Conservation (phyloP, 352 stramenopile genomes). For the Phytopythium sindhum region DNA sequence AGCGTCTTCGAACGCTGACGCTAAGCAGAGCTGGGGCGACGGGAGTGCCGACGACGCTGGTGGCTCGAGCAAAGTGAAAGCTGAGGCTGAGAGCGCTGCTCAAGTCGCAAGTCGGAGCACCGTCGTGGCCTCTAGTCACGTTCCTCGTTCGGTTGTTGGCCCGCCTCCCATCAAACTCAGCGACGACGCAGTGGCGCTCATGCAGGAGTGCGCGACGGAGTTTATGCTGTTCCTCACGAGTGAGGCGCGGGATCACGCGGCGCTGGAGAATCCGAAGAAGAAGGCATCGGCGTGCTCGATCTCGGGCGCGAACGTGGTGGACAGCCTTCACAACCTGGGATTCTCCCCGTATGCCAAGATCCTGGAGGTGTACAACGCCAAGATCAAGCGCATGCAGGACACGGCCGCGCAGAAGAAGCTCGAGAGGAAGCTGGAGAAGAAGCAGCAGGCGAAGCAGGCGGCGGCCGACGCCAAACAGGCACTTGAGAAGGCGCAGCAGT, state of each 20-base stretch:
- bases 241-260: constrained; percentile 63
- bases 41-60: not conserved
- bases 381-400: constrained; percentile 65
- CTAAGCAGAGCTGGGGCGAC: not conserved
- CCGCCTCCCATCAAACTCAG: constrained; percentile 53
- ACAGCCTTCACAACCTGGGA: constrained; percentile 66
- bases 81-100: not conserved
- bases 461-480: constrained; percentile 16
- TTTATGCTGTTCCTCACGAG: constrained; percentile 83
- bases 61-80: not conserved
- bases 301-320: constrained; percentile 53
- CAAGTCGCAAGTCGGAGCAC: not conserved
- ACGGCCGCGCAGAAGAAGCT: constrained; percentile 51
- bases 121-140: not conserved
- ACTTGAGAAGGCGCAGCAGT: not conserved
- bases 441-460: constrained; percentile 29
- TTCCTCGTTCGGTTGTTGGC: not conserved
- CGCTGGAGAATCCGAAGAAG: constrained; percentile 55
- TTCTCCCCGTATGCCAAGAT: constrained; percentile 67
- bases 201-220: constrained; percentile 85
- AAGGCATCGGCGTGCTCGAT: constrained; percentile 51
- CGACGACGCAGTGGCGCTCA: constrained; percentile 70
- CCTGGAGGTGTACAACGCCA: constrained; percentile 58
- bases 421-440: constrained; percentile 48
- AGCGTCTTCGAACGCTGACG: not conserved